A percentile compares a stretch with the other conserved stretches of the same genome.
These are phyloP conservation scores for Lepidopterella palustris DNA, from an alignment of 495 filamentous ascomycete genomes.

Conservation along the genomic window DNA sequence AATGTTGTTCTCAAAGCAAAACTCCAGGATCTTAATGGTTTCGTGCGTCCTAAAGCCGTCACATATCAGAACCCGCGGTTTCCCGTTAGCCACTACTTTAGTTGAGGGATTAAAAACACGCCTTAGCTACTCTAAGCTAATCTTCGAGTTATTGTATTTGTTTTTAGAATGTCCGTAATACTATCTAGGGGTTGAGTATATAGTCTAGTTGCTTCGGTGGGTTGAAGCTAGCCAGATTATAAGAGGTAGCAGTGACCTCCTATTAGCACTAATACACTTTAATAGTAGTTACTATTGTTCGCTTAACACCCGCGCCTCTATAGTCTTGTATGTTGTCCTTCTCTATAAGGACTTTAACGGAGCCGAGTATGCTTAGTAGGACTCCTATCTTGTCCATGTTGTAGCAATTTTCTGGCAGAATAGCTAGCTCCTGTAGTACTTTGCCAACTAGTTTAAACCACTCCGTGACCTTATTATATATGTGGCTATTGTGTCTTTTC, in stretches of 20 bases:
- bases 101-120: background rate
- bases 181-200: slow-evolving; percentile 7
- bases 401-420: background rate
- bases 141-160: background rate
- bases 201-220: background rate
- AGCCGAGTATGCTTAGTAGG: background rate
- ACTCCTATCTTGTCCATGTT: background rate
- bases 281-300: background rate
- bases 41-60: background rate
- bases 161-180: slow-evolving; percentile 1
- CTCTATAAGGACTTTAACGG: background rate
- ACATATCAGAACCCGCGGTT: background rate
- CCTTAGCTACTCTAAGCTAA: background rate
- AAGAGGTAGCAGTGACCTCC: background rate
- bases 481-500: background rate
- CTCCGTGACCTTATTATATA: background rate
- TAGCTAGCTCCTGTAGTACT: background rate
- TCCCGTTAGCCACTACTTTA: background rate
- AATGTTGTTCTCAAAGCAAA: background rate
- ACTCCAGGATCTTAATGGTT: background rate
- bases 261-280: background rate
- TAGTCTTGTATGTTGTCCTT: background rate
- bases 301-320: too few species aligned
- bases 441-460: background rate
- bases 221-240: background rate